Evolutionary conservation across 345 rosid genomes (phyloP).

Genomic region (Lepidium didymum): DNA sequence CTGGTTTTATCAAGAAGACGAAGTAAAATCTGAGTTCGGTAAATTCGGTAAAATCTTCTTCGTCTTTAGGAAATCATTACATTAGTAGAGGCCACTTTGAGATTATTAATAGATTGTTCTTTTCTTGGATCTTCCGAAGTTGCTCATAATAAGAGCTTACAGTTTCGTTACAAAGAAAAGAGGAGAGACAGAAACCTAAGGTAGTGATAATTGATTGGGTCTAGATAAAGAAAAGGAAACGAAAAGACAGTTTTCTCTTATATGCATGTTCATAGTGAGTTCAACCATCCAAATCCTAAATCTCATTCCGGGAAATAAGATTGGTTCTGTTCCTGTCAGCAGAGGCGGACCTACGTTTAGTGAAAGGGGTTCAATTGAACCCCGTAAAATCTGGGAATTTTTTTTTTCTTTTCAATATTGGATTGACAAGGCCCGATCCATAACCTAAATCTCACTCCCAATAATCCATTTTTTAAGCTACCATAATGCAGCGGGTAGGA

Average conservation of each 20-base stretch:
- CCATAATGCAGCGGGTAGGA: too few relatives aligned
- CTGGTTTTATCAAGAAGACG: too few relatives aligned
- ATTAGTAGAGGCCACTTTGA: background rate
- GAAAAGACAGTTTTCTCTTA: slow-evolving; percentile 1
- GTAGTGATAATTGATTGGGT: slow-evolving; percentile 3
- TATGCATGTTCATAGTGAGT: slow-evolving; percentile 39
- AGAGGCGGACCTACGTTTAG: too few relatives aligned
- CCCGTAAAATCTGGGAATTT: too few relatives aligned
- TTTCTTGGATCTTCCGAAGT: background rate
- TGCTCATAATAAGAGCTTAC: background rate
- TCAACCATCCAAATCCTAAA: slow-evolving; percentile 32
- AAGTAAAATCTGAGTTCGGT: too few relatives aligned
- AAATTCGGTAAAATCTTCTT: too few relatives aligned
- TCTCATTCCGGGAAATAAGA: slow-evolving; percentile 31
- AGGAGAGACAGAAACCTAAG: slow-evolving; percentile 17
- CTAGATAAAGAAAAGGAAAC: background rate
- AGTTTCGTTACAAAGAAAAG: slow-evolving; percentile 6
- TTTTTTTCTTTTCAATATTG: too few relatives aligned
- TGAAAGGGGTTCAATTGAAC: too few relatives aligned
- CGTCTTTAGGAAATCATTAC: background rate
- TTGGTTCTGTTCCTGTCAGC: slow-evolving; percentile 53
- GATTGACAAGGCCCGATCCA: too few relatives aligned
- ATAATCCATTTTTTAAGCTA: too few relatives aligned
- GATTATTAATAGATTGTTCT: background rate
- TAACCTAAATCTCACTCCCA: too few relatives aligned